Evolutionary conservation across 176 grass and related monocot genomes (phyloP).

Genomic region (Oryza rufipogon): DNA sequence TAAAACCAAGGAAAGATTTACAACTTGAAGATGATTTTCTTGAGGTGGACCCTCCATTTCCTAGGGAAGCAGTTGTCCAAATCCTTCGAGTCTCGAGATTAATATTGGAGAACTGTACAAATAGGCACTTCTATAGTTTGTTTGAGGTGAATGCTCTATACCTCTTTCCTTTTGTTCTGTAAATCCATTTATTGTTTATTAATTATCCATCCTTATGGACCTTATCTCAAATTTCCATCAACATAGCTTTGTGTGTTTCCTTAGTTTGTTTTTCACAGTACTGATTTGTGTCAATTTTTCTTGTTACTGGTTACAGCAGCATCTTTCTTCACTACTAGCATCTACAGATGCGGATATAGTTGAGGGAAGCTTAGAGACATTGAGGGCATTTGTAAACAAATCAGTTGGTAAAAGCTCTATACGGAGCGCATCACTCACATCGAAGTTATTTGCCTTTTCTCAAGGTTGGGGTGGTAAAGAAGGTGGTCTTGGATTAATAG

Average conservation of each 20-base stretch:
- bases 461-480: conserved; percentile 94
- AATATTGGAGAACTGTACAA: conserved; percentile 85
- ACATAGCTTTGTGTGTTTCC: conserved; percentile 6
- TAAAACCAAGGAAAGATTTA: conserved; percentile 70
- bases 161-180: background rate
- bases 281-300: conserved; percentile 23
- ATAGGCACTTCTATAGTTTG: conserved; percentile 69
- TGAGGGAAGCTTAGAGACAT: conserved; percentile 73
- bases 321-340: conserved; percentile 68
- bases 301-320: conserved; percentile 49
- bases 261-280: background rate
- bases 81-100: conserved; percentile 74
- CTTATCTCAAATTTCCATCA: conserved; percentile 25
- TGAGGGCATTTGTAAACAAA: conserved; percentile 78
- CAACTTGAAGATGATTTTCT: conserved; percentile 69
- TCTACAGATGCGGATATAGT: conserved; percentile 71
- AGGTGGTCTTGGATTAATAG: conserved; percentile 73
- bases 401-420: conserved; percentile 64
- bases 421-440: conserved; percentile 53
- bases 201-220: no score
- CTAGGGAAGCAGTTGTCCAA: conserved; percentile 73
- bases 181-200: background rate
- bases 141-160: conserved; percentile 58
- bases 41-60: conserved; percentile 63
- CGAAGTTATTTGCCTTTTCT: conserved; percentile 72